Evolutionary conservation across 1,139 yeast species (phyloP).

Genomic region (Geotrichum klebahnii): DNA sequence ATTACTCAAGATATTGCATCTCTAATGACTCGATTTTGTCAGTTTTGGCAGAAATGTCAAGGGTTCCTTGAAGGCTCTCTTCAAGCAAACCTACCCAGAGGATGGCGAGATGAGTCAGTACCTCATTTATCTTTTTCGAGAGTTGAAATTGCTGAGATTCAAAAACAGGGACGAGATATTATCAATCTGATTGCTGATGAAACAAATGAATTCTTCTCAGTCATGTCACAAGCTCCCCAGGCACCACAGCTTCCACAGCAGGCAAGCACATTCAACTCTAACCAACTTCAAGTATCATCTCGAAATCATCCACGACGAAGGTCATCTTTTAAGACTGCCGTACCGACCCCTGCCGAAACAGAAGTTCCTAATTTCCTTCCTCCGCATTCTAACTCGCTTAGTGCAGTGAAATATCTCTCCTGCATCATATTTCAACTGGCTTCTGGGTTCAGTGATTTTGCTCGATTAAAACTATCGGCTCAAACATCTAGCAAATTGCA

Average conservation of each 20-base stretch:
- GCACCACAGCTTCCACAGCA: slow-evolving; percentile 1
- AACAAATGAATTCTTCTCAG: slow-evolving; percentile 35
- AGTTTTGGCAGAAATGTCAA: slow-evolving; percentile 48
- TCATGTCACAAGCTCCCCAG: slow-evolving; percentile 12
- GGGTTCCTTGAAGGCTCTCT: slow-evolving; percentile 46
- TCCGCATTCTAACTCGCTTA: slow-evolving; percentile 55
- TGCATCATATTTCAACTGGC: slow-evolving; percentile 42
- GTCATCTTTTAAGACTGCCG: slow-evolving; percentile 18
- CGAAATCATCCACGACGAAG: slow-evolving; percentile 29
- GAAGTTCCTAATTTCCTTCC: slow-evolving; percentile 55
- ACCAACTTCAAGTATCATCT: background rate
- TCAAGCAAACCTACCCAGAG: slow-evolving; percentile 44
- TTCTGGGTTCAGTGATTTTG: slow-evolving; percentile 44
- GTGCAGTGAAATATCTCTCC: slow-evolving; percentile 50
- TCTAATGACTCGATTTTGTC: slow-evolving; percentile 38
- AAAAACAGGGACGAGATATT: slow-evolving; percentile 30
- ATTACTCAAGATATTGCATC: slow-evolving; percentile 44
- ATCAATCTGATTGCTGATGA: slow-evolving; percentile 28
- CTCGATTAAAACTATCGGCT: slow-evolving; percentile 44
- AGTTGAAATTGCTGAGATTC: slow-evolving; percentile 32
- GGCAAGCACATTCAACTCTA: background rate
- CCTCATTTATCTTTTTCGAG: slow-evolving; percentile 35
- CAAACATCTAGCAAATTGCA: slow-evolving; percentile 41
- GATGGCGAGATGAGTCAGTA: slow-evolving; percentile 44
- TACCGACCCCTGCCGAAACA: slow-evolving; percentile 4